Base-by-base conservation (phyloP, 2,329 filamentous ascomycete genomes). In the Apiospora koreana region DNA sequence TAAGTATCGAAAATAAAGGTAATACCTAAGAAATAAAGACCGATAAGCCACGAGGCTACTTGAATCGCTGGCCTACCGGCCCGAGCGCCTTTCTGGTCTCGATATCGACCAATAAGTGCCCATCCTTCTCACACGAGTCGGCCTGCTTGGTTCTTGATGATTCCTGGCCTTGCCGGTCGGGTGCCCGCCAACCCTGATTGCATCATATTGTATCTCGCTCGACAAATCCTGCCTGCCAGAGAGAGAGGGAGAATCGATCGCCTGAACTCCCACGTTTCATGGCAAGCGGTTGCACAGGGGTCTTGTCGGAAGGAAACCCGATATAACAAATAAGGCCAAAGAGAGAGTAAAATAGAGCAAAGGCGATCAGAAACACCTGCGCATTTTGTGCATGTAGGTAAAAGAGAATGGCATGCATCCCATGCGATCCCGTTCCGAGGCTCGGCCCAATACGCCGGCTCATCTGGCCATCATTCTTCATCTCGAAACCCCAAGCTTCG, bases 401-500 rank as follows among this genome's bases (percentile, higher is more conserved):
- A 35, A 4, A 18, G n/a, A 12, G n/a, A 38, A 16, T 3, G 31
- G 9, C 54, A 62, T 38, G 54, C 54, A 62, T 62, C 54, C 54
- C 54, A 62, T 62, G 28, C 54, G 18, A 38, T 38, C 54, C 54
- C 2, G 28, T 38, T 62, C 28, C 54, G 28, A n/a, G 54, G 28
- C 54, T 35, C 65, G 42, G 21, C 42, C 23, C 18, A 46, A 23
- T 10, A 35, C 16, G 14, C 45, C 65, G 65, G 65, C 65, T 46
- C 65, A 67, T 46, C 41, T 46, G 31, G 23, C 42, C 58, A 64
- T 21, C 12, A 38, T 31, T n/a, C 54, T 62, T 58, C 50, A n/a
- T 62, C 65, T 46, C 65, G 42, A 66, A 45, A 25, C 64, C 43
- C 43, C 23, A 2, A 21, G 42, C 65, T 46, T 66, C 65, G 65